These are phyloP conservation scores for Pleoardoris graminearum DNA, from an alignment of 2,329 filamentous ascomycete genomes.

Conservation along the genomic window DNA sequence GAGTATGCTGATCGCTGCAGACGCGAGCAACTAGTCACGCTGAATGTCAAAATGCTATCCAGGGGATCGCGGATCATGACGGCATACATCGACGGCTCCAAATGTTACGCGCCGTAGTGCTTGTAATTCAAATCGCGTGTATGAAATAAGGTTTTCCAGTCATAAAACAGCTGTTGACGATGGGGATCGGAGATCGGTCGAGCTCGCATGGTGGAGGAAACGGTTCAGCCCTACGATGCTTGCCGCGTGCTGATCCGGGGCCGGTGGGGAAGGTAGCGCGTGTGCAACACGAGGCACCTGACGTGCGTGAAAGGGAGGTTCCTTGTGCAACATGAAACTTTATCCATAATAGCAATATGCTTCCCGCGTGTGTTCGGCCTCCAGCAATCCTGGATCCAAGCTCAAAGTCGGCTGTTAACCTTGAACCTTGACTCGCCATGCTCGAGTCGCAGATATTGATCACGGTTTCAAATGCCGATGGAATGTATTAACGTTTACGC, in stretches of 20 bases:
- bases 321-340: neutral
- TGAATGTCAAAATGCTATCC: neutral
- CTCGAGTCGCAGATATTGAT: neutral
- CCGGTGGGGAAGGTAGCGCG: constrained; percentile 3
- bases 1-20: constrained; percentile 2
- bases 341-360: neutral
- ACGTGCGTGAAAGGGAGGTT: neutral
- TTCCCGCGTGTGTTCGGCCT: neutral
- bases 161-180: neutral
- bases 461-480: neutral
- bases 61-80: neutral
- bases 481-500: neutral
- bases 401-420: neutral
- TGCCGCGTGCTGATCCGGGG: constrained; percentile 6
- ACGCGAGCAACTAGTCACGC: constrained; percentile 5
- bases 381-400: neutral
- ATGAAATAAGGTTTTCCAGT: too few species aligned
- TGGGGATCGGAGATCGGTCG: neutral
- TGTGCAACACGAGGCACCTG: neutral
- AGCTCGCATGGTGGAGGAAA: neutral
- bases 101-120: too few species aligned
- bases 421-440: neutral
- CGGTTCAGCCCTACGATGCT: constrained; percentile 4
- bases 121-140: too few species aligned
- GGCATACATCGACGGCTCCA: neutral